These are phyloP conservation scores for Fusarium tanahbumbuense DNA, from an alignment of 2,329 filamentous ascomycete genomes.

Conservation along the genomic window DNA sequence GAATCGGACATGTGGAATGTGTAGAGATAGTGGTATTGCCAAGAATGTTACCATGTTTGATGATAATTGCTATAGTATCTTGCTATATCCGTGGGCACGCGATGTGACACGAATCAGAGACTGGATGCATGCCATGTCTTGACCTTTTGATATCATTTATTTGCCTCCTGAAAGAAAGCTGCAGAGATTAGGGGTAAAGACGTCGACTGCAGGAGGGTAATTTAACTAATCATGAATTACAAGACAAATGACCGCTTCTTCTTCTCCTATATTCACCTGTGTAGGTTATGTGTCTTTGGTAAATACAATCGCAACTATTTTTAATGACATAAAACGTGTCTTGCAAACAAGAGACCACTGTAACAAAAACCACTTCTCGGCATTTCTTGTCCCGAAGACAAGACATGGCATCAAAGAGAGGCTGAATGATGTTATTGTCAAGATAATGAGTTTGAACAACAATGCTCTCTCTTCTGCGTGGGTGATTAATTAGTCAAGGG, in stretches of 20 bases:
- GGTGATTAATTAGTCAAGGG: conserved; percentile 22
- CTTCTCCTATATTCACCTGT: background rate
- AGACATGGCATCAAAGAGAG: conserved; percentile 18
- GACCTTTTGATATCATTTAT: background rate
- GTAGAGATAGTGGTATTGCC: background rate
- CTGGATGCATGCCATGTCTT: conserved; percentile 9
- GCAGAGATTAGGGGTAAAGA: background rate
- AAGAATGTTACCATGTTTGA: background rate
- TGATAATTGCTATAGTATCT: background rate
- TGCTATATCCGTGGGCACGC: background rate
- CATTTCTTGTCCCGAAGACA: background rate
- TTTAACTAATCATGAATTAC: background rate
- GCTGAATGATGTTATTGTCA: conserved; percentile 26
- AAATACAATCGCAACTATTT: background rate
- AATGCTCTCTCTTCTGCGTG: conserved; percentile 3
- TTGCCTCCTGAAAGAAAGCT: background rate
- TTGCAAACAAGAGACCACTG: background rate
- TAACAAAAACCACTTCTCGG: background rate
- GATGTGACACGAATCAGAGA: conserved; percentile 4
- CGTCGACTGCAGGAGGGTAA: background rate
- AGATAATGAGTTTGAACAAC: background rate
- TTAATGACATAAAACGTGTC: background rate
- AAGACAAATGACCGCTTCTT: background rate
- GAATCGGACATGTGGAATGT: conserved; percentile 11
- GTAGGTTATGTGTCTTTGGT: background rate